Evolutionary conservation across 768 basidiomycete genomes (phyloP).

Genomic region (Agaricus bisporus): DNA sequence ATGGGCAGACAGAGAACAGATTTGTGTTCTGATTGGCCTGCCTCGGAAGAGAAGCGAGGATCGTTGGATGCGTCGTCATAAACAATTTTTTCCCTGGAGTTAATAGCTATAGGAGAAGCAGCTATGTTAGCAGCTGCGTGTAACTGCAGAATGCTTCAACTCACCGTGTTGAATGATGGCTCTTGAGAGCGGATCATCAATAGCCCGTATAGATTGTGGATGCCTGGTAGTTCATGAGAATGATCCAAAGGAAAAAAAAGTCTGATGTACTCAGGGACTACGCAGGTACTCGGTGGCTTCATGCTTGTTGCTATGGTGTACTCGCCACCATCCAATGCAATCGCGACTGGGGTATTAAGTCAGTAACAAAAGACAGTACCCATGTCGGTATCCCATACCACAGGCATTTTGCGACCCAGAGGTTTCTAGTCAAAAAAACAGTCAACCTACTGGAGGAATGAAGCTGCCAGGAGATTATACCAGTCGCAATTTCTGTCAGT

Average conservation of each 20-base stretch:
- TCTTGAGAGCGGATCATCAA: conserved; percentile 57
- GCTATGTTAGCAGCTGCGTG: neutral
- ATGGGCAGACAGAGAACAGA: conserved; percentile 68
- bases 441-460: neutral
- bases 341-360: conserved; percentile 39
- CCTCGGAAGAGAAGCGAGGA: conserved; percentile 64
- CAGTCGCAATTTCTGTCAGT: conserved; percentile 66
- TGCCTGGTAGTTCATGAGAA: conserved; percentile 32
- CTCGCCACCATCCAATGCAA: conserved; percentile 64
- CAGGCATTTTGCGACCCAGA: conserved; percentile 64
- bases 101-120: conserved; percentile 38
- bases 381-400: conserved; percentile 22
- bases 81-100: conserved; percentile 55
- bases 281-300: conserved; percentile 50
- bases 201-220: conserved; percentile 50
- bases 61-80: conserved; percentile 59
- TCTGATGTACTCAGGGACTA: conserved; percentile 58
- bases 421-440: conserved; percentile 34
- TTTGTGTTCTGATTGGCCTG: conserved; percentile 50
- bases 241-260: neutral
- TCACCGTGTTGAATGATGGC: conserved; percentile 63
- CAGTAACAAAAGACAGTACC: neutral
- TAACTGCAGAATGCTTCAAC: conserved; percentile 15
- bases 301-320: conserved; percentile 67
- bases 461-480: conserved; percentile 23